phyloP scores from a whole-genome alignment of 345 rosid species.

The Citrus australasica region DNA sequence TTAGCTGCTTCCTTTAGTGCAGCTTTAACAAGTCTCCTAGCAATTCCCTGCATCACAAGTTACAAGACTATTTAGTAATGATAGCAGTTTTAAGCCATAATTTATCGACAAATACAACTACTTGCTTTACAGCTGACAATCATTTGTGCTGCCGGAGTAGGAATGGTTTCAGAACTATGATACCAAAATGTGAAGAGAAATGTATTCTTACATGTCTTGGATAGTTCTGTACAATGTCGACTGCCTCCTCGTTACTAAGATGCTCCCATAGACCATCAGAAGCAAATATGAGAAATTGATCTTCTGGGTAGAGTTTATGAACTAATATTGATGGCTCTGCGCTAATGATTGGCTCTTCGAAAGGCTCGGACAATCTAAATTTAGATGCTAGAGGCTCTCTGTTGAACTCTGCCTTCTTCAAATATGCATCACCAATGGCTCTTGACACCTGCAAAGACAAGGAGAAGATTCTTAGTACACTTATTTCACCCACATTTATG shows the following conservation, averaged over 20 bases:
- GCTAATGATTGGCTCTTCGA: constrained; percentile 61
- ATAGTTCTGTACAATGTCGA: constrained; percentile 44
- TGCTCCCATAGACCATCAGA: constrained; percentile 97
- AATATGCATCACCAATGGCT: constrained; percentile 85
- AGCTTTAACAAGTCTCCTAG: constrained; percentile 60
- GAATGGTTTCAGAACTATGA: neutral
- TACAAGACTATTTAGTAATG: neutral
- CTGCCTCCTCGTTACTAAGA: constrained; percentile 65
- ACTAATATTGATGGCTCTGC: constrained; percentile 61
- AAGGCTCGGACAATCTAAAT: constrained; percentile 49
- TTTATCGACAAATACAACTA: too few relatives aligned
- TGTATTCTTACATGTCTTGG: constrained; percentile 51
- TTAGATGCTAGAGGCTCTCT: constrained; percentile 61
- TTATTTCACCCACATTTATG: neutral
- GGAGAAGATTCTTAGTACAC: neutral
- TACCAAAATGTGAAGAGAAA: neutral
- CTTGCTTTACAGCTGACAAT: neutral
- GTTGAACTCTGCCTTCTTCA: constrained; percentile 76
- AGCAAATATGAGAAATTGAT: constrained; percentile 72
- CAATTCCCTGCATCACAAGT: constrained; percentile 51
- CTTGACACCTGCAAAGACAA: constrained; percentile 55
- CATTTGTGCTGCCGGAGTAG: neutral
- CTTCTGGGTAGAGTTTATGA: constrained; percentile 52
- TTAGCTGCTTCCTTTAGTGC: constrained; percentile 74
- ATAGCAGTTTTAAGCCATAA: neutral